A percentile compares a stretch with the other conserved stretches of the same genome.
These are phyloP conservation scores for Alternaria ethzedia DNA, from an alignment of 2,329 filamentous ascomycete genomes.

Conservation along the genomic window DNA sequence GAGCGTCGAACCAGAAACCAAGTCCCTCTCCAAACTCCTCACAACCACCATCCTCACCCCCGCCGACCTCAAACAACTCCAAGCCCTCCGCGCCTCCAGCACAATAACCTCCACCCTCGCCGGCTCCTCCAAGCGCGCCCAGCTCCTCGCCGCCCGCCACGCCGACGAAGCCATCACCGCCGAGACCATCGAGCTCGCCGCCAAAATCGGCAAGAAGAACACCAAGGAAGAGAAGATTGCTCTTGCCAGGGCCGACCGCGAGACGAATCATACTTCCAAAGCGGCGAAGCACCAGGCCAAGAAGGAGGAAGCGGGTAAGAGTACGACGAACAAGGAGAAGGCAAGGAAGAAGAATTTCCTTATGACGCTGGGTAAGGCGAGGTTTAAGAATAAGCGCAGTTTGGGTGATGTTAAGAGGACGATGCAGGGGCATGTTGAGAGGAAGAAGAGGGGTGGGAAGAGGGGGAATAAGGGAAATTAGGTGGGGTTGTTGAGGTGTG, in stretches of 20 bases:
- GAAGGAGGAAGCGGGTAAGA: slow-evolving; percentile 90
- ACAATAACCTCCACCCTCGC: slow-evolving; percentile 70
- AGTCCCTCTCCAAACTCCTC: slow-evolving; percentile 69
- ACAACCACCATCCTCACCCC: slow-evolving; percentile 94
- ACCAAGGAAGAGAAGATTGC: slow-evolving; percentile 91
- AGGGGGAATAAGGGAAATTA: slow-evolving; percentile 67
- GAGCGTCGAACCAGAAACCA: slow-evolving; percentile 49
- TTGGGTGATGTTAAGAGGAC: slow-evolving; percentile 83
- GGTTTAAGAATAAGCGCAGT: slow-evolving; percentile 93
- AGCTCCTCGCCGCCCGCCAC: slow-evolving; percentile 62
- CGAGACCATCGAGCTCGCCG: slow-evolving; percentile 87
- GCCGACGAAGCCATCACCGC: slow-evolving; percentile 89
- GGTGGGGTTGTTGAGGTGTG: neutral
- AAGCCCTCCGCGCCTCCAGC: slow-evolving; percentile 80
- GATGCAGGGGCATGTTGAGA: slow-evolving; percentile 79
- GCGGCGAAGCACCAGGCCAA: slow-evolving; percentile 84
- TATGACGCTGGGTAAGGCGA: slow-evolving; percentile 97
- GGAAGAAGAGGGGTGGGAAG: slow-evolving; percentile 83
- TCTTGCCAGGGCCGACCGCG: slow-evolving; percentile 81
- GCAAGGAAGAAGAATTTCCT: slow-evolving; percentile 96
- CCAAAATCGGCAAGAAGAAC: slow-evolving; percentile 75
- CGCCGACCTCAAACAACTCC: slow-evolving; percentile 92
- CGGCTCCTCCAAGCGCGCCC: slow-evolving; percentile 47
- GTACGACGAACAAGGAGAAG: slow-evolving; percentile 97
- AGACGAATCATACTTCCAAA: slow-evolving; percentile 83